Evolutionary conservation across 78 protist genomes (phyloP).

Genomic region (Andalucia godoyi): DNA sequence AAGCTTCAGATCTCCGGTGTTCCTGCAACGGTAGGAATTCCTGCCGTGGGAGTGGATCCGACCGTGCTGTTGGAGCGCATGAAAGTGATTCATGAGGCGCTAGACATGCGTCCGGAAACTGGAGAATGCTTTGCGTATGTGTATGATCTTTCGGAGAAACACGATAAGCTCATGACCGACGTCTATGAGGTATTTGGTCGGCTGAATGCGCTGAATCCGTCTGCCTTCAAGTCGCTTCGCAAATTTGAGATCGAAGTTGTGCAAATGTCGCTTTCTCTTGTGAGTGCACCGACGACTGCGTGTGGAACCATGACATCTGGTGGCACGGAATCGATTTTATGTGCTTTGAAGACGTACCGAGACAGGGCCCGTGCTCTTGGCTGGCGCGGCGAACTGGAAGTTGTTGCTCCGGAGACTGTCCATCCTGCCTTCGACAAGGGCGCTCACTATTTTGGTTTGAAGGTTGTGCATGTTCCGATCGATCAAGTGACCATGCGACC

Average conservation of each 20-base stretch:
- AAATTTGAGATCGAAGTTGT: conserved; percentile 32
- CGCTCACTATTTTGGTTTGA: conserved; percentile 10
- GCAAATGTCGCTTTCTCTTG: background rate
- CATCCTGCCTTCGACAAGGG: conserved; percentile 63
- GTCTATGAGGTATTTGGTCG: too few relatives aligned
- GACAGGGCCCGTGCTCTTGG: conserved; percentile 27
- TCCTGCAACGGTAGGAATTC: too few relatives aligned
- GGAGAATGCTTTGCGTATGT: too few relatives aligned
- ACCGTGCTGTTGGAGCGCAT: too few relatives aligned
- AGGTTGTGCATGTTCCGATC: background rate
- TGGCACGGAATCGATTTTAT: conserved; percentile 51
- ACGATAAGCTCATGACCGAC: too few relatives aligned
- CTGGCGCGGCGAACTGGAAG: background rate
- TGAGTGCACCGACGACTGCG: background rate
- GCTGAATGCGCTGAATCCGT: conserved; percentile 34
- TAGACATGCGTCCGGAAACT: too few relatives aligned
- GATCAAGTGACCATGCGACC: background rate
- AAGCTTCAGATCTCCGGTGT: too few relatives aligned
- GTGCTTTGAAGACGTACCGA: conserved; percentile 35
- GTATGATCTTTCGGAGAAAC: too few relatives aligned
- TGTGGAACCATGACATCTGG: conserved; percentile 49
- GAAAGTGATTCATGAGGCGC: too few relatives aligned
- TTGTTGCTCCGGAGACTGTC: conserved; percentile 18
- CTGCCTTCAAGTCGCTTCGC: conserved; percentile 18
- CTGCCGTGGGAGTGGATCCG: too few relatives aligned